These are phyloP conservation scores for Ascomycota sp. DNA, from an alignment of 2,329 filamentous ascomycete genomes.

Conservation along the genomic window DNA sequence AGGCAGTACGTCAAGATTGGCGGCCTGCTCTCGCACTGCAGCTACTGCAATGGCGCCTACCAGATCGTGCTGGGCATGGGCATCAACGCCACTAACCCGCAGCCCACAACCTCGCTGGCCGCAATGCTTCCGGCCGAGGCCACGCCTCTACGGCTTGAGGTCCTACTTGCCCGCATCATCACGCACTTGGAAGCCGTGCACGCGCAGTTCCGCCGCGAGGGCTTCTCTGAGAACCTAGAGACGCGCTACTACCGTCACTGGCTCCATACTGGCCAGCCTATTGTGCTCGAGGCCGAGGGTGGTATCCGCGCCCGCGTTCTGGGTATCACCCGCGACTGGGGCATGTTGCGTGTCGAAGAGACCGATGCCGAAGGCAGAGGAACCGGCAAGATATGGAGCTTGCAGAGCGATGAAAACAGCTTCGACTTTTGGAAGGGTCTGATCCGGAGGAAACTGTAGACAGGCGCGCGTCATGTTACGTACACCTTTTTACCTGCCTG, in stretches of 20 bases:
- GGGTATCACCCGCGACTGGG: conserved; percentile 85
- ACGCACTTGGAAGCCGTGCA: conserved; percentile 64
- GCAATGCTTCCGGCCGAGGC: conserved; percentile 37
- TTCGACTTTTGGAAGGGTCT: conserved; percentile 94
- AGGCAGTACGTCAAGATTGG: conserved; percentile 67
- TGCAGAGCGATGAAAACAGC: conserved; percentile 95
- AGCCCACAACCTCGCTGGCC: conserved; percentile 73
- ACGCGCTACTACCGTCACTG: conserved; percentile 61
- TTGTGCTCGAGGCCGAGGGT: conserved; percentile 62
- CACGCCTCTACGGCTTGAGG: conserved; percentile 49
- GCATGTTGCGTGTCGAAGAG: conserved; percentile 69
- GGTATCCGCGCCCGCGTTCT: conserved; percentile 56
- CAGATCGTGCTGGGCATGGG: conserved; percentile 75
- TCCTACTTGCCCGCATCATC: conserved; percentile 62
- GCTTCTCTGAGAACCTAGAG: conserved; percentile 58
- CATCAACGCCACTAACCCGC: conserved; percentile 64
- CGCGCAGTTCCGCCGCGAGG: conserved; percentile 47
- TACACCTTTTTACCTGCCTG: too few relatives aligned
- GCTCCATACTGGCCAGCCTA: conserved; percentile 58
- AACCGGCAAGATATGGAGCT: conserved; percentile 59
- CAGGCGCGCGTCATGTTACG: background rate
- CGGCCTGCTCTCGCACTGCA: conserved; percentile 79
- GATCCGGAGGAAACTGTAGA: conserved; percentile 54
- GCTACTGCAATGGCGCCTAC: conserved; percentile 57
- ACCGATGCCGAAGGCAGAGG: conserved; percentile 48